phyloP scores from a whole-genome alignment of 2,329 filamentous ascomycete species.

The Ophiostoma sp. region DNA sequence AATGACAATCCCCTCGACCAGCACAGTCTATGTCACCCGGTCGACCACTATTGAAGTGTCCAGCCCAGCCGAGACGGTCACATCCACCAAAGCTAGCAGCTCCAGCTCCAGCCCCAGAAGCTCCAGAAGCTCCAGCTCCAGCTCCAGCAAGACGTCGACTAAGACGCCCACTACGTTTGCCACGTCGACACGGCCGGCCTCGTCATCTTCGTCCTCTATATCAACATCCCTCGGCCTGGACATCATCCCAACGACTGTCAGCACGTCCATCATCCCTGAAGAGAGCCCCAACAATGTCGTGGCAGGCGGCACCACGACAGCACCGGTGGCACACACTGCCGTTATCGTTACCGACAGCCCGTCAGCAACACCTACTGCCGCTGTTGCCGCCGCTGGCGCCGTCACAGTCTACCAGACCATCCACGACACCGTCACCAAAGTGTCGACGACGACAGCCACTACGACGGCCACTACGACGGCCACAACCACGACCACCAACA shows the following conservation, averaged over 20 bases:
- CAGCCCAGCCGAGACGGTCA: neutral
- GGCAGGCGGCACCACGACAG: neutral
- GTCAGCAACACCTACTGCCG: neutral
- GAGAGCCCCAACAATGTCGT: conserved; percentile 10
- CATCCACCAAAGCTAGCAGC: neutral
- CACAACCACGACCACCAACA: conserved; percentile 18
- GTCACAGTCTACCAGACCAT: conserved; percentile 19
- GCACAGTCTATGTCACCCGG: conserved; percentile 16
- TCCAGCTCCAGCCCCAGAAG: neutral
- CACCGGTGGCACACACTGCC: neutral
- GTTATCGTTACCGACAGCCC: neutral
- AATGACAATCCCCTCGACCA: conserved; percentile 16
- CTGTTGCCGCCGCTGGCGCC: neutral
- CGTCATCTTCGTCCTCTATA: neutral
- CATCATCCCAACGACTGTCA: neutral
- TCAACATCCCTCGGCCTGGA: neutral
- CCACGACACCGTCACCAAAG: conserved; percentile 22
- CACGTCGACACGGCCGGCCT: neutral
- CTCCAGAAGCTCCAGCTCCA: neutral
- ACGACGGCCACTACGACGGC: conserved; percentile 10
- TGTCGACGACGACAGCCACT: conserved; percentile 17
- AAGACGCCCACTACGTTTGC: conserved; percentile 3
- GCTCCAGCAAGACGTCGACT: neutral
- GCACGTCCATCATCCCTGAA: conserved; percentile 1
- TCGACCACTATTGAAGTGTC: neutral